Conservation (phyloP, 75 land plant genomes). For the Adiantum capillusveneris region DNA sequence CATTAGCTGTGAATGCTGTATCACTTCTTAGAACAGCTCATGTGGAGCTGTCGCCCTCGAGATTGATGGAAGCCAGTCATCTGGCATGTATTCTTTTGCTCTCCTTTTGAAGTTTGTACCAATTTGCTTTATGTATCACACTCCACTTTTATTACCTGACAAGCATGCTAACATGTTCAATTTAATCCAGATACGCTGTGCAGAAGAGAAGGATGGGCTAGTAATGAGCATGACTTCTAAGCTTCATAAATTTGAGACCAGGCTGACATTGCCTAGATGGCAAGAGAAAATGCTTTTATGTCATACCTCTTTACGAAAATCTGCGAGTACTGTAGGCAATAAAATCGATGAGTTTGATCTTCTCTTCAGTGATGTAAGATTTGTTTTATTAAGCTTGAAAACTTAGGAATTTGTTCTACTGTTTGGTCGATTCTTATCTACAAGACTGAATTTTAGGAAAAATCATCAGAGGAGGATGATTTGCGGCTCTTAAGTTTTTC, state of each 20-base stretch:
- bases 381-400: background rate
- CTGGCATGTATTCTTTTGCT: constrained; percentile 8
- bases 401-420: background rate
- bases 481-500: constrained; percentile 6
- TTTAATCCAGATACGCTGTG: constrained; percentile 21
- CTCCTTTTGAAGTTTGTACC: too few species aligned
- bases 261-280: constrained; percentile 24
- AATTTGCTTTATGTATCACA: too few species aligned
- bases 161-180: background rate
- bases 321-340: background rate
- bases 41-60: constrained; percentile 19
- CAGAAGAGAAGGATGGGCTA: constrained; percentile 7
- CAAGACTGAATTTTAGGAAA: constrained; percentile 2
- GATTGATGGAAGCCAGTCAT: constrained; percentile 27
- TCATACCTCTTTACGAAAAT: constrained; percentile 8
- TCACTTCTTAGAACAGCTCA: constrained; percentile 18
- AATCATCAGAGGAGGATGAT: constrained; percentile 8
- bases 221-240: constrained; percentile 11
- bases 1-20: constrained; percentile 31
- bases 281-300: constrained; percentile 30
- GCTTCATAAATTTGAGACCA: constrained; percentile 24
- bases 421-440: background rate
- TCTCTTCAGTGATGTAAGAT: constrained; percentile 11
- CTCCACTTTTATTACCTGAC: too few species aligned
- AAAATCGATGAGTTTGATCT: constrained; percentile 16